These are phyloP conservation scores for Singerocomus rubriflavus DNA, from an alignment of 1,284 basidiomycete species.

Conservation along the genomic window DNA sequence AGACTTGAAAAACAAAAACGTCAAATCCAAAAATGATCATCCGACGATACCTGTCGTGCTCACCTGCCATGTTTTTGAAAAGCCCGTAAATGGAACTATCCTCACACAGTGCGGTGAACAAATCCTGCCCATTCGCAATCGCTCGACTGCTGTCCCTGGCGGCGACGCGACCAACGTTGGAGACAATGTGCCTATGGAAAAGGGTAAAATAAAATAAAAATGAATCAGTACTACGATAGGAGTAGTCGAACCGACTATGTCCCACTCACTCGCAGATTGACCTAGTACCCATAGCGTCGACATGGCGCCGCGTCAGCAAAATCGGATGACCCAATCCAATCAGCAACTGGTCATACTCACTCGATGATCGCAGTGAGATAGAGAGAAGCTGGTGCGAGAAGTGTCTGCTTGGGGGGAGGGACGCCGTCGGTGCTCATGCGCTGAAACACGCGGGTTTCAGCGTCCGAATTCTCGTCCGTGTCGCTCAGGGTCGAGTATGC, in stretches of 20 bases:
- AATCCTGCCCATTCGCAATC: constrained; percentile 71
- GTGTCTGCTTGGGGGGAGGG: constrained; percentile 48
- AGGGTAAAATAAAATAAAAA: constrained; percentile 1
- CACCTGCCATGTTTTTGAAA: constrained; percentile 86
- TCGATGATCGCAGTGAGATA: constrained; percentile 93
- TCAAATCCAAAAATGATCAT: constrained; percentile 13
- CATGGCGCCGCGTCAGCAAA: constrained; percentile 24
- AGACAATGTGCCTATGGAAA: constrained; percentile 68
- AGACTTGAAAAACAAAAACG: constrained; percentile 46
- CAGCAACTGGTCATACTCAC: constrained; percentile 48
- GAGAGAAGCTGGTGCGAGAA: constrained; percentile 80
- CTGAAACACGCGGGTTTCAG: constrained; percentile 59
- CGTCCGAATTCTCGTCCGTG: constrained; percentile 67
- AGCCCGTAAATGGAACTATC: constrained; percentile 80
- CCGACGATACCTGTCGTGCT: background rate
- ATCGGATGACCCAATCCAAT: constrained; percentile 10
- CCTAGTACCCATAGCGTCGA: constrained; percentile 38
- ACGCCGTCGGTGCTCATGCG: constrained; percentile 47
- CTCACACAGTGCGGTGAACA: constrained; percentile 85
- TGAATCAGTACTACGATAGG: constrained; percentile 4
- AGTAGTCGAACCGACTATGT: background rate
- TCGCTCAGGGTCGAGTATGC: constrained; percentile 84
- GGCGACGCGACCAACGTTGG: constrained; percentile 79
- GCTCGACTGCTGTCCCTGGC: constrained; percentile 81
- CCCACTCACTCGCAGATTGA: constrained; percentile 78